Conservation (phyloP, 129 eudicot genomes). For the Flaveria trinervia region DNA sequence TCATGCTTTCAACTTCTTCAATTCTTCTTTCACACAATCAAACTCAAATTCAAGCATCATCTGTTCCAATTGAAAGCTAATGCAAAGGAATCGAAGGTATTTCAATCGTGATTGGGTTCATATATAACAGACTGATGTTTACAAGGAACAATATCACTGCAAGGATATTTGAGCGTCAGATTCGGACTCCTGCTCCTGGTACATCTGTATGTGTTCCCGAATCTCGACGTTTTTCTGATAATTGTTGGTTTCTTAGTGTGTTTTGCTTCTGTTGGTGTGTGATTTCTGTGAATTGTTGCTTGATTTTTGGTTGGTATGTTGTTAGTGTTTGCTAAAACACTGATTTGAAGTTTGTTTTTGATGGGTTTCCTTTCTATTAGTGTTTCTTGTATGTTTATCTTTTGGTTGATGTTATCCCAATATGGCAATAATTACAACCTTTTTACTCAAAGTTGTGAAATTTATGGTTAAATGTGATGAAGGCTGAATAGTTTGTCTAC, state of each 20-base stretch:
- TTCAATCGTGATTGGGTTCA: slow-evolving; percentile 1
- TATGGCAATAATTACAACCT: background rate
- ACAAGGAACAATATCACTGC: slow-evolving; percentile 55
- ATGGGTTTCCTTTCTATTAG: no score
- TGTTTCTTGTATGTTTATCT: no score
- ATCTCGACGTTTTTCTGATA: background rate
- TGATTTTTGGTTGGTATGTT: background rate
- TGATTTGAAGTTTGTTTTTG: no score
- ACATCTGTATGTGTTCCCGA: slow-evolving; percentile 41
- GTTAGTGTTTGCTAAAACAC: no score
- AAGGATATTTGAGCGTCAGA: slow-evolving; percentile 67
- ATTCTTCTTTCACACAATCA: background rate
- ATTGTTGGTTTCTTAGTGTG: no score
- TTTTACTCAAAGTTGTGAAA: background rate
- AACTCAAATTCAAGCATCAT: background rate
- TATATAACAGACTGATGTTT: slow-evolving; percentile 43
- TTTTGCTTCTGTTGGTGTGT: background rate
- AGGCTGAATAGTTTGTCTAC: background rate
- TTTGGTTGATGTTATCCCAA: no score
- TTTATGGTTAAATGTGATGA: background rate
- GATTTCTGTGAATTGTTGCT: slow-evolving; percentile 1
- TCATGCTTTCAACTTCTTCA: no score
- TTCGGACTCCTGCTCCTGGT: slow-evolving; percentile 60
- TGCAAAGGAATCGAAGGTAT: slow-evolving; percentile 14
- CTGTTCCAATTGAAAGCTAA: background rate